Percentiles rank a stretch among this genome's conserved stretches.
phyloP scores from a whole-genome alignment of 2,329 filamentous ascomycete species.

The Fusarium napiforme region DNA sequence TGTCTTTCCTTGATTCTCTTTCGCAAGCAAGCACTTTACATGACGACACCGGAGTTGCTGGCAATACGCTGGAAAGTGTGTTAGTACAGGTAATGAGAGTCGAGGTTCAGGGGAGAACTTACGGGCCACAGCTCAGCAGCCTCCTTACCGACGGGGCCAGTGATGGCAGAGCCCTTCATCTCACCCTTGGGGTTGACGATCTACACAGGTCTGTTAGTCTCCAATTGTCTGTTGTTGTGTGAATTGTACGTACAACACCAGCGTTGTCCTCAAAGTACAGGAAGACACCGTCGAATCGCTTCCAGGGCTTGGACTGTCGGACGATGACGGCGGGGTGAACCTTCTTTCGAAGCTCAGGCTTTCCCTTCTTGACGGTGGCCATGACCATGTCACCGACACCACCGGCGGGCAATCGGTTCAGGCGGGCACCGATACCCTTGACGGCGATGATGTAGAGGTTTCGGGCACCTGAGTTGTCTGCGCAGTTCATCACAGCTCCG shows the following conservation, averaged over 20 bases:
- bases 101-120: constrained; percentile 55
- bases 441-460: constrained; percentile 99
- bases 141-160: constrained; percentile 99
- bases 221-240: too few species aligned
- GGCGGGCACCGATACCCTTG: constrained; percentile 96
- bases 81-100: constrained; percentile 44
- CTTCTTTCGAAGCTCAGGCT: constrained; percentile 99
- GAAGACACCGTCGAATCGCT: constrained; percentile 97
- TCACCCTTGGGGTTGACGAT: constrained; percentile 99
- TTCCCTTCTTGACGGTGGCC: constrained; percentile 99
- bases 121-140: constrained; percentile 99
- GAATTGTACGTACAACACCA: constrained; percentile 81
- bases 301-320: constrained; percentile 99
- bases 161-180: constrained; percentile 99
- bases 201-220: constrained; percentile 61
- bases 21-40: constrained; percentile 73
- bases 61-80: constrained; percentile 82
- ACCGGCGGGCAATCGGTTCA: constrained; percentile 96
- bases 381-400: constrained; percentile 99
- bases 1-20: constrained; percentile 42
- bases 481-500: constrained; percentile 99
- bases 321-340: constrained; percentile 99
- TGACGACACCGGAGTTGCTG: constrained; percentile 99
- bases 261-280: constrained; percentile 99
- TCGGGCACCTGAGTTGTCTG: constrained; percentile 97